Base-by-base conservation (phyloP, 371 early-diverging fungal genomes). In the Mucor indicus region DNA sequence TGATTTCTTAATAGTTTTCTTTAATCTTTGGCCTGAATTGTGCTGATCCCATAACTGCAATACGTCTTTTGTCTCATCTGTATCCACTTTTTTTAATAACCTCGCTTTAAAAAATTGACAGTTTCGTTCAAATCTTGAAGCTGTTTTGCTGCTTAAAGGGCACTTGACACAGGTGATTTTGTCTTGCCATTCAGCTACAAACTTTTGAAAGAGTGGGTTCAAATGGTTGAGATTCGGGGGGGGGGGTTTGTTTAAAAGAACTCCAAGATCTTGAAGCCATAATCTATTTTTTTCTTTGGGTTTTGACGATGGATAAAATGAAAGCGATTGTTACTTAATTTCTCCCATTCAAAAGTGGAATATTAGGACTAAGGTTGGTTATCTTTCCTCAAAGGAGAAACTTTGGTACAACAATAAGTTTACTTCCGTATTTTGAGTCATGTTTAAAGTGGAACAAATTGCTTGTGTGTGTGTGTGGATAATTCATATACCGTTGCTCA, bases 201-300 rank as follows among this genome's bases (percentile, higher is more conserved):
- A 98, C 53, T 91, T 77, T 37, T 88, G 79, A 67, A 90, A 96
- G 29, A 98, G 55, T 12, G 86, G 78, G 17, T 52, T 93, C 85
- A 64, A 75, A 83, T 7, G 88, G 80, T 37, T 77, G 81, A n/a
- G 96, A 85, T 29, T 75, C 79, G 13, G 93, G 89, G n/a, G n/a
- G n/a, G n/a, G n/a, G n/a, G n/a, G n/a, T n/a, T n/a, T 45, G 83
- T 75, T 33, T 71, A 62, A 46, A 91, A 80, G 60, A 96, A 92
- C 30, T 80, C 78, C 50, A 91, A 77, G 4, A 95, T 72, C 31
- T 64, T 98, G 98, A 69, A 97, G 98, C 97, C 97, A 98, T 40
- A 97, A 77, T 66, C 96, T 95, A 38, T 4, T 13, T 15, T n/a
- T n/a, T n/a, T n/a, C n/a, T n/a, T n/a, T n/a, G n/a, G n/a, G 13